These are phyloP conservation scores for Zangia roseola DNA, from an alignment of 768 basidiomycete species.

Conservation along the genomic window DNA sequence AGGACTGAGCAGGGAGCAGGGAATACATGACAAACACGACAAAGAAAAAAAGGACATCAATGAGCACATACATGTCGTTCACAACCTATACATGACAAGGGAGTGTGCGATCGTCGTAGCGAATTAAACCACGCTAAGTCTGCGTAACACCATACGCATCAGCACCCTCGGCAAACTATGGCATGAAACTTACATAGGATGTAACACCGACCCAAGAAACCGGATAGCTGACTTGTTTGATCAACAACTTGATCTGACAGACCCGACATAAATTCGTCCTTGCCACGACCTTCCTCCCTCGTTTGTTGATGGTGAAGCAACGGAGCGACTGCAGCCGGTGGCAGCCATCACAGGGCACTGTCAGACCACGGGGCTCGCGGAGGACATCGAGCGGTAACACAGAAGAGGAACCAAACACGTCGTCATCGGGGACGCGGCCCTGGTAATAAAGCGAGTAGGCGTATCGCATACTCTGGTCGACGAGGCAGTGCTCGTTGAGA, in stretches of 20 bases:
- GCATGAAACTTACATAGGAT: slow-evolving; percentile 8
- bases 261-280: slow-evolving; percentile 27
- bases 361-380: slow-evolving; percentile 23
- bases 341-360: slow-evolving; percentile 26
- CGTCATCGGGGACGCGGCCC: slow-evolving; percentile 24
- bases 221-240: slow-evolving; percentile 21
- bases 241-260: slow-evolving; percentile 32
- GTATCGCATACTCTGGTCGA: slow-evolving; percentile 30
- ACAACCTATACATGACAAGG: background rate
- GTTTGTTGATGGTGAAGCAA: slow-evolving; percentile 22
- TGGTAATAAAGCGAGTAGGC: slow-evolving; percentile 28
- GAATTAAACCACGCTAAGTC: slow-evolving; percentile 2
- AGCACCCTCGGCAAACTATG: background rate
- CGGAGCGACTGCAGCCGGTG: slow-evolving; percentile 27
- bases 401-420: slow-evolving; percentile 21
- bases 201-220: slow-evolving; percentile 23
- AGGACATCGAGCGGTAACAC: slow-evolving; percentile 29
- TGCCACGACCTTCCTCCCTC: slow-evolving; percentile 18
- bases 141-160: slow-evolving; percentile 1
- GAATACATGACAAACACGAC: background rate
- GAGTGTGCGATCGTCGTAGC: background rate
- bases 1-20: background rate
- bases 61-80: slow-evolving; percentile 1
- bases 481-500: slow-evolving; percentile 9
- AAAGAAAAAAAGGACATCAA: too few species aligned